Percentiles rank a stretch among this genome's conserved stretches.
phyloP scores from a whole-genome alignment of 352 stramenopile genomes.

The Globisporangium uncinulatum region DNA sequence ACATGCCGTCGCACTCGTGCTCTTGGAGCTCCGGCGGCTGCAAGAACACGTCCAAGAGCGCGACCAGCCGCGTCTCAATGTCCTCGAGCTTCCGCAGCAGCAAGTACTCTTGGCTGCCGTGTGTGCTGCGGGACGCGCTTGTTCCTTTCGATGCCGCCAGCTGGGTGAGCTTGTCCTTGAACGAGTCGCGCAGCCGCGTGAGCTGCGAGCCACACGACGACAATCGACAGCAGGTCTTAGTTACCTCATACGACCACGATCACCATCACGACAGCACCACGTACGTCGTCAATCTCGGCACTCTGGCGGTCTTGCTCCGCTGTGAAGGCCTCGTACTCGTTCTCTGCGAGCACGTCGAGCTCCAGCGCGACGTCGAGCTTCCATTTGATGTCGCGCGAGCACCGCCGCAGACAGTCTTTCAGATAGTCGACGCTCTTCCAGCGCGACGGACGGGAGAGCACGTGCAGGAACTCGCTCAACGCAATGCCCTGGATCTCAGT shows the following conservation, averaged over 20 bases:
- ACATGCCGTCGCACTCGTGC: conserved; percentile 39
- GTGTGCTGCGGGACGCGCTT: conserved; percentile 17
- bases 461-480: conserved; percentile 59
- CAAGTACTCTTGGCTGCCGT: conserved; percentile 29
- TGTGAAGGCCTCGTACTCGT: conserved; percentile 46
- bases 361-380: conserved; percentile 66
- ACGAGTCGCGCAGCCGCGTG: conserved; percentile 61
- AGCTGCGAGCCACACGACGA: conserved; percentile 17
- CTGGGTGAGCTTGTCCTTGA: conserved; percentile 49
- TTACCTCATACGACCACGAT: background rate
- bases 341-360: conserved; percentile 61
- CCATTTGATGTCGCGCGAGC: conserved; percentile 76
- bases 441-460: conserved; percentile 47
- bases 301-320: conserved; percentile 43
- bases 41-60: conserved; percentile 54
- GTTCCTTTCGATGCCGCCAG: conserved; percentile 1
- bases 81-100: conserved; percentile 77
- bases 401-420: conserved; percentile 66
- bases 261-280: background rate
- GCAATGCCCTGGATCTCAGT: conserved; percentile 45
- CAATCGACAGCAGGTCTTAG: background rate
- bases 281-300: conserved; percentile 71
- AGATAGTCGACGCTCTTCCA: conserved; percentile 83
- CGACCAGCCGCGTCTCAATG: conserved; percentile 62
- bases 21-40: conserved; percentile 48